Percentiles rank a stretch among this genome's conserved stretches.
phyloP scores from a whole-genome alignment of 106 monocot species.

The Dioscorea zingiberensis region DNA sequence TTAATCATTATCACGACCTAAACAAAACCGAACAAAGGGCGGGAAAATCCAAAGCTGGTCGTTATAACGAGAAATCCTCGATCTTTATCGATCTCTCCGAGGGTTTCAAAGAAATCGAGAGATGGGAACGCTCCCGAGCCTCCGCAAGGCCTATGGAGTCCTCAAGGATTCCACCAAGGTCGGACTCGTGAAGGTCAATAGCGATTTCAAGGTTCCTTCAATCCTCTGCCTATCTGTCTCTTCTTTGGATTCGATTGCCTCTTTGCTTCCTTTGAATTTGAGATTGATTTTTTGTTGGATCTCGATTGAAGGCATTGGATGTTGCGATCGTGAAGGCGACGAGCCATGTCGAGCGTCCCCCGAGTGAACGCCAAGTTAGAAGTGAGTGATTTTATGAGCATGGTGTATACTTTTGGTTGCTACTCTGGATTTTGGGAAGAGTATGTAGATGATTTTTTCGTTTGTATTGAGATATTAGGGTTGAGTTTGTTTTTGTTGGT shows the following conservation, averaged over 20 bases:
- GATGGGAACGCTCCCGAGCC: too few relatives aligned
- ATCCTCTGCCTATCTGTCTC: too few relatives aligned
- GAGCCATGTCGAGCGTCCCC: conserved; percentile 63
- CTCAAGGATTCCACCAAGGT: conserved; percentile 95
- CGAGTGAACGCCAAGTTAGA: conserved; percentile 59
- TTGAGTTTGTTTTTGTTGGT: not conserved
- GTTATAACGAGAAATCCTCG: too few relatives aligned
- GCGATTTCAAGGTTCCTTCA: conserved; percentile 78
- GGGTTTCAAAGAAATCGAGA: too few relatives aligned
- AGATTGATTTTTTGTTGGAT: not conserved
- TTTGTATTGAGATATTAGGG: not conserved
- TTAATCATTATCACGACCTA: too few relatives aligned
- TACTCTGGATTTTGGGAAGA: not conserved
- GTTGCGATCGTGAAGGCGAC: conserved; percentile 76
- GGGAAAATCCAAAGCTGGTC: too few relatives aligned
- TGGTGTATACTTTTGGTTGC: not conserved
- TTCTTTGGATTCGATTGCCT: too few relatives aligned
- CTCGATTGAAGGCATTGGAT: conserved; percentile 58
- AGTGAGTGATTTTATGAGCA: too few relatives aligned
- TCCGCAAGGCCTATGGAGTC: conserved; percentile 77
- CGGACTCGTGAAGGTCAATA: conserved; percentile 97
- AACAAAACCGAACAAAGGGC: too few relatives aligned
- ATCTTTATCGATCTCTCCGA: too few relatives aligned
- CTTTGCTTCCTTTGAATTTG: not conserved
- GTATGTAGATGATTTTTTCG: not conserved